Evolutionary conservation across 768 basidiomycete species (phyloP).

Genomic region (Tricholoma hemisulphureum): DNA sequence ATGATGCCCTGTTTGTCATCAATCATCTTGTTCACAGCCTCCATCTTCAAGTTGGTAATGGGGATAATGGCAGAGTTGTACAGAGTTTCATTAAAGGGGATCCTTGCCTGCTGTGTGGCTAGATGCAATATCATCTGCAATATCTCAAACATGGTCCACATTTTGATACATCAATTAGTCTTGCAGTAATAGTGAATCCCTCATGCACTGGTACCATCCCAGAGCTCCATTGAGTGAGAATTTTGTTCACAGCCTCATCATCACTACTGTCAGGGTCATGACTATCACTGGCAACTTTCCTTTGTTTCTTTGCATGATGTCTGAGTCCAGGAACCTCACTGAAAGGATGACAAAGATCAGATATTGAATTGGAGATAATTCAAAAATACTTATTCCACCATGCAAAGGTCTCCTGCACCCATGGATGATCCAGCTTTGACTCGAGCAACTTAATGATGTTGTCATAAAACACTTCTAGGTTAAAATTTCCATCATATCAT

Average conservation of each 20-base stretch:
- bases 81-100: too few species aligned
- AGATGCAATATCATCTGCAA: too few species aligned
- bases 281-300: neutral
- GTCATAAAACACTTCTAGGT: neutral
- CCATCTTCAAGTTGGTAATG: too few species aligned
- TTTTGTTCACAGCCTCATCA: neutral
- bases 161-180: too few species aligned
- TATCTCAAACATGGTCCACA: too few species aligned
- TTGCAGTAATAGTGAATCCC: neutral
- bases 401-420: neutral
- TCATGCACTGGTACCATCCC: neutral
- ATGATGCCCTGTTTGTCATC: too few species aligned
- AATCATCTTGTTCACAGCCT: too few species aligned
- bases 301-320: neutral
- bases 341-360: too few species aligned
- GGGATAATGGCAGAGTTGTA: too few species aligned
- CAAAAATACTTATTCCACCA: neutral
- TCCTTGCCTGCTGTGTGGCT: too few species aligned
- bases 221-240: neutral
- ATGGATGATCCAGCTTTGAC: neutral
- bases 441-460: neutral
- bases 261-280: neutral
- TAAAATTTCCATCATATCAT: neutral
- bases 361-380: too few species aligned
- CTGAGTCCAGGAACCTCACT: neutral